Conservation (phyloP, 352 stramenopile species). For the Pythium coloratum region DNA sequence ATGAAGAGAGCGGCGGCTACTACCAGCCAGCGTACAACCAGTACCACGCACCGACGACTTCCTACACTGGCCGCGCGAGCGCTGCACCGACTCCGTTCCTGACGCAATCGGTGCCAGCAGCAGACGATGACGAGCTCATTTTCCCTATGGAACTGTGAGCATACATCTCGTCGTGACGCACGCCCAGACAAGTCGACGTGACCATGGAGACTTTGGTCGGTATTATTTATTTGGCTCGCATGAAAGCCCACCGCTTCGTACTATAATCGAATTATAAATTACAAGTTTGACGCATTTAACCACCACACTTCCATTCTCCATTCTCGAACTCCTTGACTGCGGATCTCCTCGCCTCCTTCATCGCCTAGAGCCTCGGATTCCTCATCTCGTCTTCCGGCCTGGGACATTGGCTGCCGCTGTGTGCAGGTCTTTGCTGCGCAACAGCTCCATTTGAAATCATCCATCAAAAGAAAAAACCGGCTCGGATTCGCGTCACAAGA, state of each 20-base stretch:
- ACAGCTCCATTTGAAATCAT: too few species aligned
- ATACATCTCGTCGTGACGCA: not conserved
- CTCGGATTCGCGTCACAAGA: too few species aligned
- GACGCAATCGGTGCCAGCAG: not conserved
- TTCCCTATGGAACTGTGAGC: constrained; percentile 28
- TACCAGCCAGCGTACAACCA: constrained; percentile 28
- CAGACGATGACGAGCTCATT: constrained; percentile 24
- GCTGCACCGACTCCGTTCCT: not conserved
- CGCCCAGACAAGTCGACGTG: not conserved
- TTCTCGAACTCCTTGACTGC: not conserved
- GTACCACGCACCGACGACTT: constrained; percentile 23
- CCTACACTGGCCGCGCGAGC: constrained; percentile 19
- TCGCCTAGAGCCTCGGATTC: too few species aligned
- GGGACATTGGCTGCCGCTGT: too few species aligned
- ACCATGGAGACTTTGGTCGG: not conserved
- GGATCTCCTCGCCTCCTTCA: too few species aligned
- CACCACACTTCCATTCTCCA: not conserved
- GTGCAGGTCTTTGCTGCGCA: too few species aligned
- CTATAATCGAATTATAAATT: constrained; percentile 13
- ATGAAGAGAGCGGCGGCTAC: constrained; percentile 14
- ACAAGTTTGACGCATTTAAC: not conserved
- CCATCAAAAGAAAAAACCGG: too few species aligned
- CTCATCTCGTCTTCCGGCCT: too few species aligned
- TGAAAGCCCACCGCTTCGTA: not conserved
- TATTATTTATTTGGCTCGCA: constrained; percentile 12